Evolutionary conservation across 2,329 filamentous ascomycete genomes (phyloP).

Genomic region (Aureobasidium leucospermi): DNA sequence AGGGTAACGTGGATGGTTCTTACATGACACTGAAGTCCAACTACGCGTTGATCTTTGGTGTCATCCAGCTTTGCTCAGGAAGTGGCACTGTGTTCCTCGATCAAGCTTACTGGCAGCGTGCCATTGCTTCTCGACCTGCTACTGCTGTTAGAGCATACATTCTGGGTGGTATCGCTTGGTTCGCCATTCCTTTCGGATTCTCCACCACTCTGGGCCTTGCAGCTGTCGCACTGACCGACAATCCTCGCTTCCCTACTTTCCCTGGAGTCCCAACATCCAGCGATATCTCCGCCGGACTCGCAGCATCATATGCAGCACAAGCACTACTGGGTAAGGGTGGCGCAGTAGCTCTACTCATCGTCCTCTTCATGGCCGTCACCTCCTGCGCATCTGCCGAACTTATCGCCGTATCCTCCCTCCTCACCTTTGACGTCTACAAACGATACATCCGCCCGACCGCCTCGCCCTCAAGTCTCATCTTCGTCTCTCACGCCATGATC

Average conservation of each 20-base stretch:
- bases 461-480: slow-evolving; percentile 30
- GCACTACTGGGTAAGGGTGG: slow-evolving; percentile 21
- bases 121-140: slow-evolving; percentile 33
- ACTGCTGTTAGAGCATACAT: slow-evolving; percentile 32
- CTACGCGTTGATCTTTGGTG: slow-evolving; percentile 34
- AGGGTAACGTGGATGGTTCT: slow-evolving; percentile 33
- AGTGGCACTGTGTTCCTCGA: slow-evolving; percentile 26
- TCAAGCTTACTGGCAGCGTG: slow-evolving; percentile 42
- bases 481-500: slow-evolving; percentile 34
- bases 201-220: slow-evolving; percentile 41
- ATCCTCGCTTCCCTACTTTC: slow-evolving; percentile 37
- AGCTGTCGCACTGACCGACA: slow-evolving; percentile 38
- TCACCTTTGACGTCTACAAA: slow-evolving; percentile 37
- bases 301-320: slow-evolving; percentile 19
- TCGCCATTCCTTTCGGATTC: slow-evolving; percentile 42
- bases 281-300: slow-evolving; percentile 22
- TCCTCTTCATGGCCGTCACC: slow-evolving; percentile 26
- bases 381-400: slow-evolving; percentile 29
- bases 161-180: slow-evolving; percentile 41
- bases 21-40: slow-evolving; percentile 36
- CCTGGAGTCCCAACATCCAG: slow-evolving; percentile 19
- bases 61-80: slow-evolving; percentile 35
- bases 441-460: slow-evolving; percentile 33
- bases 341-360: slow-evolving; percentile 19
- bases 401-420: slow-evolving; percentile 33